phyloP scores from a whole-genome alignment of 2,329 filamentous ascomycete species.

The Arthrobotrys sphaeroides region DNA sequence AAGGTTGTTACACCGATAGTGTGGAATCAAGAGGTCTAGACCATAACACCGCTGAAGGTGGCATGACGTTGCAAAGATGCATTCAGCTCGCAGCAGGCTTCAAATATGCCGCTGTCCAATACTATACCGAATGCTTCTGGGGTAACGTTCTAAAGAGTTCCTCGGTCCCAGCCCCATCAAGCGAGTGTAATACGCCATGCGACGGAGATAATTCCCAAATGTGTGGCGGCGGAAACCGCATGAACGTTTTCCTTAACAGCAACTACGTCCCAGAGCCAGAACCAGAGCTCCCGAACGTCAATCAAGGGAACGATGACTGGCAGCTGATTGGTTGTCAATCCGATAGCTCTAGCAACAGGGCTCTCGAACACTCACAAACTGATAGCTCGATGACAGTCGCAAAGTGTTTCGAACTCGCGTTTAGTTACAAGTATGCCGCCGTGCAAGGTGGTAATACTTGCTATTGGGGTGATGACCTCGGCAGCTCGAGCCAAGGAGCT shows the following conservation, averaged over 20 bases:
- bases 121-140: slow-evolving; percentile 62
- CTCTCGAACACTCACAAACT: not conserved
- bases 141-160: slow-evolving; percentile 56
- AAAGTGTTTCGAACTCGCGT: slow-evolving; percentile 24
- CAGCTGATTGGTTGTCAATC: slow-evolving; percentile 1
- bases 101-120: slow-evolving; percentile 61
- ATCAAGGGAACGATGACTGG: slow-evolving; percentile 20
- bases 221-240: slow-evolving; percentile 3
- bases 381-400: slow-evolving; percentile 18
- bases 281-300: not conserved
- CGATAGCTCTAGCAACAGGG: slow-evolving; percentile 10
- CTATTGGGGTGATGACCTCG: slow-evolving; percentile 37
- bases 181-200: not conserved
- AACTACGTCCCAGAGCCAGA: not conserved
- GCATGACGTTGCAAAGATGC: slow-evolving; percentile 16
- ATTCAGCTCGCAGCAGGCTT: slow-evolving; percentile 58
- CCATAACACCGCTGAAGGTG: not conserved
- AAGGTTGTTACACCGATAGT: slow-evolving; percentile 10
- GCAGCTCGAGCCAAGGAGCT: not conserved
- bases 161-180: not conserved
- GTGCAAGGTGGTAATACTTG: slow-evolving; percentile 35
- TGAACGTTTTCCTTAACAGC: not conserved
- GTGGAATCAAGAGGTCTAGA: slow-evolving; percentile 13
- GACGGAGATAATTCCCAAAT: slow-evolving; percentile 8
- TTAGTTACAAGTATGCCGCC: slow-evolving; percentile 20